Evolutionary conservation across 2,329 filamentous ascomycete species (phyloP).

Genomic region (Ophidiomyces ophidiicola): DNA sequence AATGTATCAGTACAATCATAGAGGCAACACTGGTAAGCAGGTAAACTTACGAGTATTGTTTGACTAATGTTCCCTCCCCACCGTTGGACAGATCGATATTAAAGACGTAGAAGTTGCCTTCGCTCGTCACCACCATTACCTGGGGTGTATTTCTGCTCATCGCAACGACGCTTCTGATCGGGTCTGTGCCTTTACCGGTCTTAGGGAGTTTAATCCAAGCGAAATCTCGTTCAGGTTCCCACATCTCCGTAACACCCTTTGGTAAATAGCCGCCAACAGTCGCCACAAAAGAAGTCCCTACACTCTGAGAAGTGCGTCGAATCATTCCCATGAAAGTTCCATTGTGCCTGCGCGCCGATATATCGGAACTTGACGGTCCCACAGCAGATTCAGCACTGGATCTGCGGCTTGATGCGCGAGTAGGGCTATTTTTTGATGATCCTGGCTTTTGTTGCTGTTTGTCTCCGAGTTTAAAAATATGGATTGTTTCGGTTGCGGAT

Average conservation of each 20-base stretch:
- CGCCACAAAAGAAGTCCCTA: conserved; percentile 76
- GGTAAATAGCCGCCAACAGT: conserved; percentile 87
- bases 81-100: conserved; percentile 90
- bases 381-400: conserved; percentile 22
- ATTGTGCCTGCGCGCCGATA: conserved; percentile 40
- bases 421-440: conserved; percentile 8
- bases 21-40: conserved; percentile 7
- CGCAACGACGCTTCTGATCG: conserved; percentile 81
- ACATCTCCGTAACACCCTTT: conserved; percentile 90
- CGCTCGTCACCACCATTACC: conserved; percentile 95
- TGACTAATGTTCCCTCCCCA: conserved; percentile 80
- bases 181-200: conserved; percentile 34
- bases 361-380: conserved; percentile 24
- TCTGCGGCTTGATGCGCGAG: conserved; percentile 21
- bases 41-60: conserved; percentile 77
- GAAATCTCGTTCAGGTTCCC: conserved; percentile 90
- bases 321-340: conserved; percentile 83
- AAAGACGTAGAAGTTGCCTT: conserved; percentile 89
- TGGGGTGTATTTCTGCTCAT: conserved; percentile 92
- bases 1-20: conserved; percentile 12
- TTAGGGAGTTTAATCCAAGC: conserved; percentile 91
- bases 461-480: conserved; percentile 80
- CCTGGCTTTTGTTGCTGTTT: conserved; percentile 22
- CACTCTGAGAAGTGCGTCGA: conserved; percentile 86
- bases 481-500: conserved; percentile 89